phyloP scores from a whole-genome alignment of 2,329 filamentous ascomycete species.

The Parastagonospora nodorum region DNA sequence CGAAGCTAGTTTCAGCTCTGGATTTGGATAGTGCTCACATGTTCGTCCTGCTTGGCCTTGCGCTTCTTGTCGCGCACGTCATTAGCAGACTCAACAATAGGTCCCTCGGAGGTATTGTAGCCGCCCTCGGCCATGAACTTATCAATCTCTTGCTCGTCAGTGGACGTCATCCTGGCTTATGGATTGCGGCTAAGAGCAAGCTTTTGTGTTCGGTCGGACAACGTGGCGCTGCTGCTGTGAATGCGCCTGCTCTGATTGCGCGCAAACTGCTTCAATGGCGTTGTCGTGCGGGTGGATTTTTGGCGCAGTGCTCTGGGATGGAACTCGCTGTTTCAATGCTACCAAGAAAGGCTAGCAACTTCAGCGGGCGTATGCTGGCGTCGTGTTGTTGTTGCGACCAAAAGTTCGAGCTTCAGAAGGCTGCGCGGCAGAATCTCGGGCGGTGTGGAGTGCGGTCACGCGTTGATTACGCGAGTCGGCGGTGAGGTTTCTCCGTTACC shows the following conservation, averaged over 20 bases:
- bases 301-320: no score
- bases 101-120: constrained; percentile 7
- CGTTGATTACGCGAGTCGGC: constrained; percentile 12
- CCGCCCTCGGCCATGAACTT: constrained; percentile 19
- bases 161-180: constrained; percentile 15
- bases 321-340: no score
- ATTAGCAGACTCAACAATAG: constrained; percentile 3
- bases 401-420: background rate
- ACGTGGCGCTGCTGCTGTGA: background rate
- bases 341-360: no score
- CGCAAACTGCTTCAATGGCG: background rate
- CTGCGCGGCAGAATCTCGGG: constrained; percentile 27
- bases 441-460: constrained; percentile 21
- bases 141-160: constrained; percentile 12
- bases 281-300: background rate
- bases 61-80: constrained; percentile 27
- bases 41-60: constrained; percentile 22
- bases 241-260: background rate
- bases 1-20: constrained; percentile 37
- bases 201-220: background rate
- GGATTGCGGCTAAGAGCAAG: background rate
- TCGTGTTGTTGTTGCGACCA: constrained; percentile 1
- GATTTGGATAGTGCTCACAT: constrained; percentile 17
- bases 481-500: constrained; percentile 13
- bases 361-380: background rate